These are phyloP conservation scores for Orbilia brochopaga DNA, from an alignment of 2,329 filamentous ascomycete genomes.

Conservation along the genomic window DNA sequence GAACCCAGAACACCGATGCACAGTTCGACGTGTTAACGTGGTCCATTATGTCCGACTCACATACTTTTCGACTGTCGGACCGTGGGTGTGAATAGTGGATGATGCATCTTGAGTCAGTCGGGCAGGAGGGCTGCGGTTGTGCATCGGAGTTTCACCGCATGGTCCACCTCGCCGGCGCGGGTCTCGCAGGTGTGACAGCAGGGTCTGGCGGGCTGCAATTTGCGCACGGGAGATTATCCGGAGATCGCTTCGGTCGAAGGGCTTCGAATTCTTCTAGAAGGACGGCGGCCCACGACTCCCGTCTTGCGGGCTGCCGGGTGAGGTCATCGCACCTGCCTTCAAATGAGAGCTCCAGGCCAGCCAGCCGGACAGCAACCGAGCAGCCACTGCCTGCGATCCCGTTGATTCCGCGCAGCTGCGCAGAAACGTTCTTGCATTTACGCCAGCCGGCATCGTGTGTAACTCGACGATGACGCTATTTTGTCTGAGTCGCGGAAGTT, in stretches of 20 bases:
- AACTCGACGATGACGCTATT: not conserved
- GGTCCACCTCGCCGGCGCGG: not conserved
- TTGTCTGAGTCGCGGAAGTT: not conserved
- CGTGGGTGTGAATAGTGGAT: not conserved
- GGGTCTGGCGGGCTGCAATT: not conserved
- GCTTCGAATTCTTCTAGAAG: slow-evolving; percentile 50
- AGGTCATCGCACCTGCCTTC: slow-evolving; percentile 24
- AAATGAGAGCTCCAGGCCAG: not conserved
- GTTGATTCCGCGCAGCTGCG: not conserved
- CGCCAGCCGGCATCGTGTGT: not conserved
- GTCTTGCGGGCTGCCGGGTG: slow-evolving; percentile 20
- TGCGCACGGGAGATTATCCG: slow-evolving; percentile 27
- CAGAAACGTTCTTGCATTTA: not conserved
- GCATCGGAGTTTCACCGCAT: slow-evolving; percentile 2
- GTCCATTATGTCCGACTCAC: too few relatives aligned
- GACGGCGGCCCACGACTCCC: slow-evolving; percentile 16
- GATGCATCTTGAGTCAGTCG: too few relatives aligned
- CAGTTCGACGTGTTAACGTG: too few relatives aligned
- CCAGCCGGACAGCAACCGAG: not conserved
- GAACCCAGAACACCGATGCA: too few relatives aligned
- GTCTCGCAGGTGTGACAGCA: not conserved
- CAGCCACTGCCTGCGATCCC: not conserved
- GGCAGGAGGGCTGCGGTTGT: not conserved
- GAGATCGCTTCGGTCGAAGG: slow-evolving; percentile 20
- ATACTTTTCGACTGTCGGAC: not conserved